Base-by-base conservation (phyloP, 2,329 filamentous ascomycete species). In the Macrophomina pseudophaseolina region DNA sequence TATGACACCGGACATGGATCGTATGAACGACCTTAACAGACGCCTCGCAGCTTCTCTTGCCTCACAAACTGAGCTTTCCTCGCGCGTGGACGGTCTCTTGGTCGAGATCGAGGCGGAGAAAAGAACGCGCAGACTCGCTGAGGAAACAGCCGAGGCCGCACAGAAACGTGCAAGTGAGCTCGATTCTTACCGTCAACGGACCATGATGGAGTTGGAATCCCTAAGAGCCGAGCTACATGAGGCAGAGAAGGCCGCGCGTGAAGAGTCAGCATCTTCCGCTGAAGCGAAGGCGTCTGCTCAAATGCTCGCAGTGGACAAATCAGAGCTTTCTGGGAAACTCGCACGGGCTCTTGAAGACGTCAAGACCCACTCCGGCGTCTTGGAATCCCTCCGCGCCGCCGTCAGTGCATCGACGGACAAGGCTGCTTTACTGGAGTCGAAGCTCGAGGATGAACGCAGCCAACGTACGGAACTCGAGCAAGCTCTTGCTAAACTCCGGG, bases 201-300 rank as follows among this genome's bases (percentile, higher is more conserved):
- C 91, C 44, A 90, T 92, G 3, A 87, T 91, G 0, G 94, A 99
- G 76, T 83, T 96, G 8, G 94, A 98, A 76, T 90, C 88, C 32
- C 81, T 99, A 42, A 91, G 94, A 71, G 90, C 91, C 1, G 93
- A 97, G 74, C 81, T 99, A 42, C 93, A 98, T 74, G 85, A 91
- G 72, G 85, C 88, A 1, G 91, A 97, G 75, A 90, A 89, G 38
- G 87, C 90, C 66, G 88, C 91, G 28, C 87, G 95, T 67, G 92
- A 98, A 72, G 91, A 97, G 71, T 88, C 92, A 0, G 87, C 93
- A n/a, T 83, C 88, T 33, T 88, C 89, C 44, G 86, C 92, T 0
- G 93, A 97, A 76, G 90, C 94, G 1, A 84, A 91, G 65, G 88
- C 93, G 0, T 85, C 90, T 46, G 82, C 91, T 49, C 89, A 92